These are phyloP conservation scores for Thielaviopsis euricoi DNA, from an alignment of 2,329 filamentous ascomycete genomes.

Conservation along the genomic window DNA sequence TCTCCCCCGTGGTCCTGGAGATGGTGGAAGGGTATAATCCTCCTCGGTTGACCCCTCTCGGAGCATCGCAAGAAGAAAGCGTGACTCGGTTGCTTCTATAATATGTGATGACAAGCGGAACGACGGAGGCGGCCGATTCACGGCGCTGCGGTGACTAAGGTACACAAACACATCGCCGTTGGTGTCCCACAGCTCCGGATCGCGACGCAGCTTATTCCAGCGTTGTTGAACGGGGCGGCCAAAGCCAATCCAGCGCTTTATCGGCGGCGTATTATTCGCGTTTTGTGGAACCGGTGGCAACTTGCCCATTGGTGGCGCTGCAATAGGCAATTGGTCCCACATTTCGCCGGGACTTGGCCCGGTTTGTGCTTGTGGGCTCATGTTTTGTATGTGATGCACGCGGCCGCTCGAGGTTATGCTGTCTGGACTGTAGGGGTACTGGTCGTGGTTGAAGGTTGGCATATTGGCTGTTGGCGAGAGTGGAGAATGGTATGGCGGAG, in stretches of 20 bases:
- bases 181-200: constrained; percentile 44
- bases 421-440: constrained; percentile 10
- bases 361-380: background rate
- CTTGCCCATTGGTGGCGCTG: constrained; percentile 26
- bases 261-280: constrained; percentile 20
- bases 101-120: constrained; percentile 42
- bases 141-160: constrained; percentile 30
- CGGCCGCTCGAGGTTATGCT: constrained; percentile 1
- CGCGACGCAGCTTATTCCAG: constrained; percentile 42
- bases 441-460: constrained; percentile 8
- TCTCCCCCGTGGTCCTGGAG: constrained; percentile 21
- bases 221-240: constrained; percentile 28
- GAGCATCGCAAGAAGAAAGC: constrained; percentile 34
- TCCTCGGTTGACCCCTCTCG: constrained; percentile 36
- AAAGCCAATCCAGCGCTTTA: constrained; percentile 37
- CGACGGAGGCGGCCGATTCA: constrained; percentile 31
- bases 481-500: constrained; percentile 11
- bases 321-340: background rate
- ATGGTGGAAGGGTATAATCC: constrained; percentile 26
- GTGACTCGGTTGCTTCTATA: constrained; percentile 40
- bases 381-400: background rate
- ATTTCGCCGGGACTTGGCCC: background rate
- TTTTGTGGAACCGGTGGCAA: constrained; percentile 26
- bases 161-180: constrained; percentile 44
- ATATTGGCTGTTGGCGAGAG: constrained; percentile 10